Conservation (phyloP, 768 basidiomycete species). For the Crassisporium funariophilum region DNA sequence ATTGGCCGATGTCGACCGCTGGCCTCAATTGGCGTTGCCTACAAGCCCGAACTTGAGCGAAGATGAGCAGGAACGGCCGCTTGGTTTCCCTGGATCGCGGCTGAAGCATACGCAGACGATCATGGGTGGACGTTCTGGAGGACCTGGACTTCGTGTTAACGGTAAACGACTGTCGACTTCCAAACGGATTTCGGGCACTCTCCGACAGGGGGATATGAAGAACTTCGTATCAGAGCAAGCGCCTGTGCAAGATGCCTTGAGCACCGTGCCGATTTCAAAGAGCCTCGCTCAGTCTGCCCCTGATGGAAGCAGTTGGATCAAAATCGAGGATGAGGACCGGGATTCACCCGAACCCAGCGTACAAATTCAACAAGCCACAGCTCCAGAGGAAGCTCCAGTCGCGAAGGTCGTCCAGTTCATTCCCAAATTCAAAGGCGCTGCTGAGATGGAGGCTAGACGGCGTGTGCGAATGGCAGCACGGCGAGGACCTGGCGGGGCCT, state of each 20-base stretch:
- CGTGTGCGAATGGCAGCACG: conserved; percentile 68
- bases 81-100: conserved; percentile 50
- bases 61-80: conserved; percentile 58
- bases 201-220: conserved; percentile 35
- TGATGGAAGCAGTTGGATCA: conserved; percentile 34
- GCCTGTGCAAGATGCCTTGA: conserved; percentile 35
- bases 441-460: conserved; percentile 83
- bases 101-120: conserved; percentile 91
- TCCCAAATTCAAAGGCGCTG: conserved; percentile 80
- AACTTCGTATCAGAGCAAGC: conserved; percentile 36
- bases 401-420: conserved; percentile 62
- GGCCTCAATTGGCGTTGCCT: conserved; percentile 82
- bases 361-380: conserved; percentile 42
- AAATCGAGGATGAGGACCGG: conserved; percentile 24
- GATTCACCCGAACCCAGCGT: conserved; percentile 38
- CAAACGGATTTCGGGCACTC: conserved; percentile 47
- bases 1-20: conserved; percentile 75
- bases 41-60: conserved; percentile 73
- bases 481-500: conserved; percentile 39
- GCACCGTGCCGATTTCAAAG: conserved; percentile 29
- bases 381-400: conserved; percentile 45
- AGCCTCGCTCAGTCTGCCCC: conserved; percentile 26
- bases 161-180: conserved; percentile 61
- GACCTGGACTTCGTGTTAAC: conserved; percentile 73
- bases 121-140: conserved; percentile 74